These are phyloP conservation scores for Achaetomium macrosporum DNA, from an alignment of 2,329 filamentous ascomycete species.

Conservation along the genomic window DNA sequence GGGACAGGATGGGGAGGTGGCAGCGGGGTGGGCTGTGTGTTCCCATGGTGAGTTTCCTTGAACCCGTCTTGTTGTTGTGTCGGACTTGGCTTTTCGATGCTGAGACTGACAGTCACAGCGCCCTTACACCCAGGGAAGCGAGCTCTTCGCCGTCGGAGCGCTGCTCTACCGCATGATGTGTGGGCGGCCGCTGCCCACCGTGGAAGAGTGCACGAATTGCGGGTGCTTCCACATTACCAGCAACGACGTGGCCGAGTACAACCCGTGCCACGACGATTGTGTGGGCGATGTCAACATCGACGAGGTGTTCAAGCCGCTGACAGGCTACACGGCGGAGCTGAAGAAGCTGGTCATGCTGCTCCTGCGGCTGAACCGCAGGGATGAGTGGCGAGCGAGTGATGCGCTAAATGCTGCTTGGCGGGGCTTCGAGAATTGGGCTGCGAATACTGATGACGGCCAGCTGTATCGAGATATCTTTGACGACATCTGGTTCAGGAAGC, in stretches of 20 bases:
- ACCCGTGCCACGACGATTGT: conserved; percentile 18
- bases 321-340: conserved; percentile 27
- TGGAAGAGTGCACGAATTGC: conserved; percentile 27
- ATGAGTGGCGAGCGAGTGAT: conserved; percentile 9
- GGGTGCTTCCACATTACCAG: conserved; percentile 23
- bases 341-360: conserved; percentile 23
- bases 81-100: not conserved
- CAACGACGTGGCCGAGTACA: not conserved
- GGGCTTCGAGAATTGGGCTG: conserved; percentile 29
- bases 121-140: conserved; percentile 33
- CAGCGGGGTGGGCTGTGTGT: not conserved
- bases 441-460: conserved; percentile 27
- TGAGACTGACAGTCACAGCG: conserved; percentile 22
- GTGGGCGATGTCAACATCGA: conserved; percentile 30
- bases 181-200: conserved; percentile 24
- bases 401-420: conserved; percentile 14
- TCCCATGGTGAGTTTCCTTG: conserved; percentile 2
- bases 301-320: conserved; percentile 22
- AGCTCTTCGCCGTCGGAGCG: conserved; percentile 35
- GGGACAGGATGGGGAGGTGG: conserved; percentile 8
- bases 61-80: too few relatives aligned
- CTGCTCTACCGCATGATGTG: conserved; percentile 41
- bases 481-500: conserved; percentile 19
- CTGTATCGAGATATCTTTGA: conserved; percentile 31
- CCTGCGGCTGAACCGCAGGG: conserved; percentile 11